Percentiles rank a stretch among this genome's conserved stretches.
Conservation (phyloP, 2,329 filamentous ascomycete genomes). For the Mycosphaerella sp. region DNA sequence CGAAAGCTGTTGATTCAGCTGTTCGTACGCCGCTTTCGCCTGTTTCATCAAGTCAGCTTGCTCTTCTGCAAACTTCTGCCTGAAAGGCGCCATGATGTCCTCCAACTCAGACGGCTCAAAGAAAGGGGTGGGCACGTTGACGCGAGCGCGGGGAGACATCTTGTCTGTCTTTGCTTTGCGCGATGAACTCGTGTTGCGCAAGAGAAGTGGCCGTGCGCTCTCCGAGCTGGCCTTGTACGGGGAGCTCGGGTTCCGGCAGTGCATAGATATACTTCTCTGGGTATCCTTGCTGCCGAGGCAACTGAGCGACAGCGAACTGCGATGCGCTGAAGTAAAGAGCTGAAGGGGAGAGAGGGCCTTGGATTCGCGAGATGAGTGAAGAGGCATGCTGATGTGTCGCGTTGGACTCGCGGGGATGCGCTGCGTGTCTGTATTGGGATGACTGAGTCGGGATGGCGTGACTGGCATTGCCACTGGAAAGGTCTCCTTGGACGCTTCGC, state of each 20-base stretch:
- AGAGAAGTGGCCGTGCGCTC: constrained; percentile 2
- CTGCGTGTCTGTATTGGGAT: constrained; percentile 7
- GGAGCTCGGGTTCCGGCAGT: not conserved
- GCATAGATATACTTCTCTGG: not conserved
- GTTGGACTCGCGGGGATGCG: constrained; percentile 8
- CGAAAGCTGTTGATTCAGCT: constrained; percentile 93
- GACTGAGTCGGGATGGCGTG: not conserved
- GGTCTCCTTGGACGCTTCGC: constrained; percentile 15
- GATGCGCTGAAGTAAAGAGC: constrained; percentile 2
- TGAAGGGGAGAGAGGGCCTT: constrained; percentile 3
- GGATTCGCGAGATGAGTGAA: constrained; percentile 5
- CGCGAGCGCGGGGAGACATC: not conserved
- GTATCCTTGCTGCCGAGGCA: not conserved
- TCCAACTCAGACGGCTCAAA: constrained; percentile 32
- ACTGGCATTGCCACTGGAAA: not conserved
- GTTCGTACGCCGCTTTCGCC: constrained; percentile 86
- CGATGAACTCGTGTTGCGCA: not conserved
- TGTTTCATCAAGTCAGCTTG: constrained; percentile 30
- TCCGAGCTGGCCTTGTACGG: constrained; percentile 1
- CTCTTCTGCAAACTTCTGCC: constrained; percentile 25
- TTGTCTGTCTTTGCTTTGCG: not conserved
- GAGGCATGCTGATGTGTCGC: constrained; percentile 8
- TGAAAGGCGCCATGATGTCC: constrained; percentile 30
- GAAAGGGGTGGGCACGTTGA: constrained; percentile 22
- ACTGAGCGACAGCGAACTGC: not conserved